phyloP scores from a whole-genome alignment of 2,329 filamentous ascomycete species.

The Fusarium sp. region DNA sequence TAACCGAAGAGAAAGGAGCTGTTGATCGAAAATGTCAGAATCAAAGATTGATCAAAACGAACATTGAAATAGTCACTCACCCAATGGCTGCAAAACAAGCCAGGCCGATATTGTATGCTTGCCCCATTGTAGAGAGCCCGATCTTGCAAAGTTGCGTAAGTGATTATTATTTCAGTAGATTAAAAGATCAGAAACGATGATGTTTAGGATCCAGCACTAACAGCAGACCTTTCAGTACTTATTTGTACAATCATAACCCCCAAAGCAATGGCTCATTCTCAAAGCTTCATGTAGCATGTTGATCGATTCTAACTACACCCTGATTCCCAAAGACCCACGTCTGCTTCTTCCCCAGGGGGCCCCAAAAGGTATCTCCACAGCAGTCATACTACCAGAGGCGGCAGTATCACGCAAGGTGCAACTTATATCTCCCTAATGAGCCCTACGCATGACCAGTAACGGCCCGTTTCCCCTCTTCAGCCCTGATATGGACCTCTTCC shows the following conservation, averaged over 20 bases:
- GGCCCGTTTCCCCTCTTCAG: slow-evolving; percentile 13
- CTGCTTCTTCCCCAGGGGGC: slow-evolving; percentile 16
- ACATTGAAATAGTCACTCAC: slow-evolving; percentile 39
- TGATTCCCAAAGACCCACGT: slow-evolving; percentile 18
- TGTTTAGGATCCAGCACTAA: not conserved
- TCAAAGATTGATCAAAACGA: not conserved
- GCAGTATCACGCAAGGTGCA: slow-evolving; percentile 29
- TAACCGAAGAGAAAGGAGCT: slow-evolving; percentile 61
- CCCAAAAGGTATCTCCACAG: slow-evolving; percentile 33
- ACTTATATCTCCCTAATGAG: slow-evolving; percentile 1
- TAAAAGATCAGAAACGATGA: not conserved
- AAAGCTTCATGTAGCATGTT: slow-evolving; percentile 11
- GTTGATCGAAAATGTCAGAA: slow-evolving; percentile 1
- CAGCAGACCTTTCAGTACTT: slow-evolving; percentile 32
- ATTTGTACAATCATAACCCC: slow-evolving; percentile 34
- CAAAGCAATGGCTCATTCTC: slow-evolving; percentile 9
- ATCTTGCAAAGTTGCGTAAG: not conserved
- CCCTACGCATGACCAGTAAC: slow-evolving; percentile 20
- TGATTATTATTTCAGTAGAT: not conserved
- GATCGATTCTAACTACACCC: not conserved
- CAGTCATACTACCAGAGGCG: slow-evolving; percentile 22
- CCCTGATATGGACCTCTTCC: not conserved
- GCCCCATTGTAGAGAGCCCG: slow-evolving; percentile 51
- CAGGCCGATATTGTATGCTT: slow-evolving; percentile 54
- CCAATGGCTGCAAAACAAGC: slow-evolving; percentile 58